Base-by-base conservation (phyloP, 2,329 filamentous ascomycete genomes). In the Pseudocercospora musae region DNA sequence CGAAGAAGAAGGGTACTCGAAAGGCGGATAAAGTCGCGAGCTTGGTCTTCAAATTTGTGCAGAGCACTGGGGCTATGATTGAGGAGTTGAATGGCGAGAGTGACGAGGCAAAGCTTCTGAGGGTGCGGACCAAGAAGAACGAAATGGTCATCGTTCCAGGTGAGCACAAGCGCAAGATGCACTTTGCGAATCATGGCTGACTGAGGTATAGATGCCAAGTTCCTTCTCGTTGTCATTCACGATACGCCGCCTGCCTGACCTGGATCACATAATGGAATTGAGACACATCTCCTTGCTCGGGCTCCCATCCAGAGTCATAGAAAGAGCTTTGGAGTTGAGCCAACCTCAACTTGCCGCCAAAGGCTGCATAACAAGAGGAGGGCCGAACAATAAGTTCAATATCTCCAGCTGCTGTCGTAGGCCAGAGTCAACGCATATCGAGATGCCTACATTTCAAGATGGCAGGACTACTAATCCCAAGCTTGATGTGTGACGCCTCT, bases 41-140 rank as follows among this genome's bases (percentile, higher is more conserved):
- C 56, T 84, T 92, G 80, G 88, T 94, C 1, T 93, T 88, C 87
- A 85, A 84, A 58, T 93, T 91, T 76, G 82, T 93, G 64, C 87
- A 86, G 67, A 83, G 82, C 9, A 88, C 90, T 1, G 88, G 87
- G 18, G 84, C 81, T 44, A 78, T 94, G 67, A 86, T 92, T n/a
- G 82, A 87, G 65, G 88, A 88, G 63, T 78, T 94, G 70, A 90
- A 93, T 72, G 81, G 83, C 31, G 89, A 92, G 78, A 86, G 89
- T 83, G 91, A 95, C 71, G 90, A 93, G 73, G 77, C 93, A 66
- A 92, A 88, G 77, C 80, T 95, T 53, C 77, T 95, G 57, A 83
- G 90, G 66, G 74, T 96, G 67, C 84, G 91, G 67, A 94, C 90
- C n/a, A 92, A 88, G 80, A 92, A 90, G 76, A 89, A 92, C 70